Evolutionary conservation across 2,329 filamentous ascomycete species (phyloP), one percentile per base, ranked within the genome.

Genomic region (Fusarium sarcochroum): DNA sequence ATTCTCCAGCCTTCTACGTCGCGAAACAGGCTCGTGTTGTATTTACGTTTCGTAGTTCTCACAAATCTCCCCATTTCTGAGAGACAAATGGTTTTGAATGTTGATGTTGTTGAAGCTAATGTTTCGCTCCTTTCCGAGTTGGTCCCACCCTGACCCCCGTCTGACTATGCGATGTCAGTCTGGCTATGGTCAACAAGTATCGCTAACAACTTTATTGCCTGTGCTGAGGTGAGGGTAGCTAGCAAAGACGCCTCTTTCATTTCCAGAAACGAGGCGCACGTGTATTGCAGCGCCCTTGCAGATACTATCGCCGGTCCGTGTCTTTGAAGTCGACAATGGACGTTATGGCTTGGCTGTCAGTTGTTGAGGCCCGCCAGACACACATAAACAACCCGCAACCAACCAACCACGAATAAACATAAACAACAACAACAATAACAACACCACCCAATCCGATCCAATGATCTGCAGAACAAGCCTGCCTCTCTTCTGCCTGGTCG

Each of bases 181-280:
- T 27, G 25, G 8, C 25, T 27, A 27, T 27, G 25, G 25, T 52
- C 40, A 46, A 44, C 32, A 48, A 17, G 27, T 41, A 56, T 34
- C 20, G 25, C 46, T 56, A 27, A 51, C 13, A 13, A 30, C 10
- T 30, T 11, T 30, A 13, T 30, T 30, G 27, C 27, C 44, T 57
- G 40, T 57, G 62, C 66, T 57, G 34, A 34, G 45, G 46, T 30
- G 51, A 45, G 49, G 32, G 34, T 55, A 67, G 49, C 45, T 44
- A 37, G 42, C 30, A 58, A 48, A 58, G 21, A 47, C 40, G 34
- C 51, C 42, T 55, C 50, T 56, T 50, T 64, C 30, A 63, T 73
- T 69, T 70, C 70, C 70, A 73, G 68, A 68, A 72, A 68, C 64
- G 50, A 51, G 52, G 60, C 56, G 53, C 63, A 59, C 59, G 54